These are phyloP conservation scores for Xenoacremonium recifei DNA, from an alignment of 2,329 filamentous ascomycete species.

Conservation along the genomic window DNA sequence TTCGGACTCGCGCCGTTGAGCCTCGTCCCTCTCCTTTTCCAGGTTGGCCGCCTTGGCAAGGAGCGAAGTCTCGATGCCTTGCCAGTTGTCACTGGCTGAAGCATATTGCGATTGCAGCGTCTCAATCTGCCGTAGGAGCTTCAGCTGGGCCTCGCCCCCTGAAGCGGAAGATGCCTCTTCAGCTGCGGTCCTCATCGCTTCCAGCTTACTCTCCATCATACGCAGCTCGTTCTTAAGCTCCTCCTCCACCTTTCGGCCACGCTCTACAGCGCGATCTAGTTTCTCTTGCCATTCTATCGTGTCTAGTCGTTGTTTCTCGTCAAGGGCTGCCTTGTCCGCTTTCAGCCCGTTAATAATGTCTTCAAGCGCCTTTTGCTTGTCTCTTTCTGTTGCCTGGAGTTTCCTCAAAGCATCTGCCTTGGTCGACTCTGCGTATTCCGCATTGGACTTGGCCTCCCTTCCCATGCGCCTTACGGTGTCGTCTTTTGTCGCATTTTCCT, in stretches of 20 bases:
- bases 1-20: conserved; percentile 78
- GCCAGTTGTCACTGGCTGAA: conserved; percentile 95
- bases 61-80: conserved; percentile 87
- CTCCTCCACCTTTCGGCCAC: conserved; percentile 63
- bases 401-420: conserved; percentile 67
- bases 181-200: conserved; percentile 78
- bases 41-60: conserved; percentile 72
- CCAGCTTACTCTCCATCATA: conserved; percentile 83
- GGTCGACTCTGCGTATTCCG: conserved; percentile 61
- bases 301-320: conserved; percentile 68
- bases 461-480: conserved; percentile 67
- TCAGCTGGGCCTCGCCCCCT: conserved; percentile 80
- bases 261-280: conserved; percentile 70
- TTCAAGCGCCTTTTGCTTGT: conserved; percentile 54
- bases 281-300: conserved; percentile 72
- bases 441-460: conserved; percentile 65
- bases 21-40: conserved; percentile 90
- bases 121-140: conserved; percentile 89
- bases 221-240: conserved; percentile 78
- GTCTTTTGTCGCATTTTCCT: conserved; percentile 57
- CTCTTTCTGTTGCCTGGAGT: conserved; percentile 64
- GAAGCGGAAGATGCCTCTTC: conserved; percentile 87
- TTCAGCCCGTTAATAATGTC: conserved; percentile 62
- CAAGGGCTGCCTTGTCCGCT: conserved; percentile 73
- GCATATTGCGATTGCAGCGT: conserved; percentile 94